Percentiles rank a stretch among this genome's conserved stretches.
These are phyloP conservation scores for Williopsis jadinii DNA, from an alignment of 1,139 yeast species.

Conservation along the genomic window DNA sequence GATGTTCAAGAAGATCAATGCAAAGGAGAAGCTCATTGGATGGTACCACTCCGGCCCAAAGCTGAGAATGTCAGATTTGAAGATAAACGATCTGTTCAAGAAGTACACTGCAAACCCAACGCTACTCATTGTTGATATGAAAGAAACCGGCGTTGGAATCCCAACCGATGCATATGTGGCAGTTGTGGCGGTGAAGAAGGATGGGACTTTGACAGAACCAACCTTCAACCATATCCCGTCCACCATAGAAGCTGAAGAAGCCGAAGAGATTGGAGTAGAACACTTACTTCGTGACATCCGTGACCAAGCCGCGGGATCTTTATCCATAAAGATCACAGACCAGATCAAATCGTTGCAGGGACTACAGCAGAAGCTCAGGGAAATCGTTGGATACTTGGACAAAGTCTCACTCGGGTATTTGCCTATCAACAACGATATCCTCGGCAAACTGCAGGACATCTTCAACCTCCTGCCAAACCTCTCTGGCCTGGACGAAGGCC, in stretches of 20 bases:
- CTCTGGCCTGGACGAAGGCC: slow-evolving; percentile 26
- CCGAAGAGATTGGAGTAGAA: slow-evolving; percentile 98
- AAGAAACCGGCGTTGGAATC: slow-evolving; percentile 70
- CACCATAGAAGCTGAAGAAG: slow-evolving; percentile 93
- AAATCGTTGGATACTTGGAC: slow-evolving; percentile 72
- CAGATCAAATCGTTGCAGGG: slow-evolving; percentile 88
- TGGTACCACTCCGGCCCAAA: slow-evolving; percentile 99
- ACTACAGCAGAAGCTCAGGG: slow-evolving; percentile 70
- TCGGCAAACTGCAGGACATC: slow-evolving; percentile 91
- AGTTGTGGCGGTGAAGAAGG: slow-evolving; percentile 91
- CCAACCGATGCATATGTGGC: slow-evolving; percentile 96
- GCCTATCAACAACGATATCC: slow-evolving; percentile 84
- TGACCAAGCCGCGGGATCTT: slow-evolving; percentile 93
- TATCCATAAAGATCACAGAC: slow-evolving; percentile 79
- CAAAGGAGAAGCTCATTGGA: slow-evolving; percentile 90
- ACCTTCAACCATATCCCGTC: slow-evolving; percentile 94
- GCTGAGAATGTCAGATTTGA: slow-evolving; percentile 78
- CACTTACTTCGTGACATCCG: slow-evolving; percentile 90
- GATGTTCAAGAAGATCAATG: slow-evolving; percentile 96
- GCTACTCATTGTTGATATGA: slow-evolving; percentile 85
- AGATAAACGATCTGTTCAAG: slow-evolving; percentile 85
- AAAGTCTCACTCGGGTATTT: slow-evolving; percentile 65
- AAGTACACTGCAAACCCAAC: slow-evolving; percentile 79
- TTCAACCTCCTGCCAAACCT: slow-evolving; percentile 89
- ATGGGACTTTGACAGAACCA: slow-evolving; percentile 90